Conservation (phyloP, 2,329 filamentous ascomycete genomes). For the Aureobasidium namibiae region DNA sequence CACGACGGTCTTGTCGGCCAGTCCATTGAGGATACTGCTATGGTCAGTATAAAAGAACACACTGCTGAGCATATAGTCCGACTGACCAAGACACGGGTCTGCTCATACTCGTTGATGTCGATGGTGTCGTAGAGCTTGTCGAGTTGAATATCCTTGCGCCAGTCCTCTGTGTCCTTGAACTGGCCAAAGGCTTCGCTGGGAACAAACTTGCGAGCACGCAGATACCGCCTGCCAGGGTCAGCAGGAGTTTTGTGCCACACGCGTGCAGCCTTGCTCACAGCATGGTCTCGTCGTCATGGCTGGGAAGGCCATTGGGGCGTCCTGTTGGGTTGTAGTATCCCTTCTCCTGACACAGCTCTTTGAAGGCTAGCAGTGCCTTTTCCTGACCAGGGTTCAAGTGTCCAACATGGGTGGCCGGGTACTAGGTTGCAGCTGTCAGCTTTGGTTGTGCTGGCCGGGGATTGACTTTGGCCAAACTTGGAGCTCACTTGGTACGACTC, state of each 20-base stretch:
- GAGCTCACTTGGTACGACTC: constrained; percentile 24
- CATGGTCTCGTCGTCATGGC: constrained; percentile 66
- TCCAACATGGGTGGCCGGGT: constrained; percentile 71
- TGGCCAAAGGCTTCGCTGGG: constrained; percentile 70
- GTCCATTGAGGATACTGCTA: constrained; percentile 87
- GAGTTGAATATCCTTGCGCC: constrained; percentile 72
- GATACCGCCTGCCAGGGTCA: constrained; percentile 56
- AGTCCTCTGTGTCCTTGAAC: constrained; percentile 82
- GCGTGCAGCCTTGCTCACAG: constrained; percentile 43
- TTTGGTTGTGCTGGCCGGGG: too few relatives aligned
- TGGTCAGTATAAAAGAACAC: not conserved
- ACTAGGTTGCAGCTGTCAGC: constrained; percentile 32
- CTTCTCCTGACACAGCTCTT: constrained; percentile 55
- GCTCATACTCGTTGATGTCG: constrained; percentile 74
- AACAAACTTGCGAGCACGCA: constrained; percentile 76
- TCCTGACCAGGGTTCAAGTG: constrained; percentile 65
- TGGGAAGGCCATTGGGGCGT: constrained; percentile 33
- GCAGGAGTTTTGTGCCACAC: not conserved
- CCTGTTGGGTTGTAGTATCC: constrained; percentile 50
- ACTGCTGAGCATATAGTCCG: not conserved
- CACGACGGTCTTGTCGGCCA: constrained; percentile 78
- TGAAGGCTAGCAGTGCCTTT: constrained; percentile 62
- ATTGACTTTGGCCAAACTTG: not conserved
- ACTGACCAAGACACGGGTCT: constrained; percentile 64
- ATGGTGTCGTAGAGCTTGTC: constrained; percentile 78